These are phyloP conservation scores for Kwoniella botswanensis DNA, from an alignment of 768 basidiomycete species.

Conservation along the genomic window DNA sequence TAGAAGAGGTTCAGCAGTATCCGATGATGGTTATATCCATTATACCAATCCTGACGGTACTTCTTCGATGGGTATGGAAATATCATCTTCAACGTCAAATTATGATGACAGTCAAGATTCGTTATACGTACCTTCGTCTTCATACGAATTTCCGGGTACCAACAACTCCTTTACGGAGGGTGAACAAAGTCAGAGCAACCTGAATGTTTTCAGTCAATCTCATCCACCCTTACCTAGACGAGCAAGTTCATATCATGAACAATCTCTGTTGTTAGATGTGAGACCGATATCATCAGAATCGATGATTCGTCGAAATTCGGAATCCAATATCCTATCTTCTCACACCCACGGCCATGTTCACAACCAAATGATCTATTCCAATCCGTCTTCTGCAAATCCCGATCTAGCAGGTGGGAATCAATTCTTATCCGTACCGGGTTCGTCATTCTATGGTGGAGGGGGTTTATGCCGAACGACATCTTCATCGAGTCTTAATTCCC, in stretches of 20 bases:
- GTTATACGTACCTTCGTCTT: neutral
- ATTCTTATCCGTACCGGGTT: slow-evolving; percentile 17
- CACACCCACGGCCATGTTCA: neutral
- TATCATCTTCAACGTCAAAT: slow-evolving; percentile 2
- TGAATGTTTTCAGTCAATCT: neutral
- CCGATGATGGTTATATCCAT: slow-evolving; percentile 27
- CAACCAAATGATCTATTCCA: slow-evolving; percentile 3
- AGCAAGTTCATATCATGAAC: slow-evolving; percentile 31
- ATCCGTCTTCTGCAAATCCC: slow-evolving; percentile 6
- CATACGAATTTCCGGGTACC: slow-evolving; percentile 11
- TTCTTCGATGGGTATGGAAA: slow-evolving; percentile 1
- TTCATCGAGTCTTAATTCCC: slow-evolving; percentile 19
- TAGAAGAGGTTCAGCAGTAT: slow-evolving; percentile 25
- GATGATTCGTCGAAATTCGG: slow-evolving; percentile 24
- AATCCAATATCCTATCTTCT: slow-evolving; percentile 9
- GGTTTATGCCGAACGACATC: slow-evolving; percentile 18
- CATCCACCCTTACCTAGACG: slow-evolving; percentile 18
- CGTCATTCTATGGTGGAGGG: neutral
- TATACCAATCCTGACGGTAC: neutral
- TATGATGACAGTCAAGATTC: slow-evolving; percentile 8
- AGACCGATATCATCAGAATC: neutral
- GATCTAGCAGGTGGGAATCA: slow-evolving; percentile 20
- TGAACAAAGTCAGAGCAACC: neutral
- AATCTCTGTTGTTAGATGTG: slow-evolving; percentile 11
- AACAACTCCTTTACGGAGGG: neutral